Base-by-base conservation (phyloP, 2,329 filamentous ascomycete species). In the Pseudopyrenochaeta lycopersici region DNA sequence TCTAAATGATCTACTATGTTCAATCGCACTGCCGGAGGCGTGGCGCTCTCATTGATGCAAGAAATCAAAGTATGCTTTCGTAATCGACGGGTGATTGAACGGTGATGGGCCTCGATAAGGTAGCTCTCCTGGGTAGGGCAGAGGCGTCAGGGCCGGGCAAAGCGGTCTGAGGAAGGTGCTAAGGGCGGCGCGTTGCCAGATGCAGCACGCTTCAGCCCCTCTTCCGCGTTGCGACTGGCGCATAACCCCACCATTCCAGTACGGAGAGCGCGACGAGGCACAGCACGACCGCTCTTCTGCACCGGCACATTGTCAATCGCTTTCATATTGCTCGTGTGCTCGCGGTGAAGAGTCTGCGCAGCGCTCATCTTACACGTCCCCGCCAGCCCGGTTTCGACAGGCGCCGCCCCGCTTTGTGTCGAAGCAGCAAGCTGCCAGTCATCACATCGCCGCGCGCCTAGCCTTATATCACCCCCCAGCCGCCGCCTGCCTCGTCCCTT, bases 371-470 rank as follows among this genome's bases (percentile, higher is more conserved):
- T 51, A 52, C 54, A 40, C 50, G 45, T 49, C 49, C 40, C 57
- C 53, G 46, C 58, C 35, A 35, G 46, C 48, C 49, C 54, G 50
- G 53, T 61, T 56, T 63, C 58, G 46, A 60, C 55, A 60, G 58
- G 56, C 53, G 60, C 64, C 63, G 49, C 54, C 50, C 52, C 54
- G 57, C 57, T 54, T 61, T 60, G 53, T 58, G 47, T 54, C 44
- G 49, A 45, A 46, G 51, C 56, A 46, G 30, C 47, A 52, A 46
- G 35, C 49, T 39, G 49, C 53, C 55, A 60, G 62, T 60, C 65
- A 62, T 71, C 66, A 64, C 62, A 56, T 46, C 57, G 62, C 64
- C 64, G 64, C 67, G 66, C 68, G 67, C 65, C 62, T 71, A 70
- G 51, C 57, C 58, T 46, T 63, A 62, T 63, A 67, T 54, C 63